phyloP scores from a whole-genome alignment of 352 stramenopile genomes.

The Pythium biforme region DNA sequence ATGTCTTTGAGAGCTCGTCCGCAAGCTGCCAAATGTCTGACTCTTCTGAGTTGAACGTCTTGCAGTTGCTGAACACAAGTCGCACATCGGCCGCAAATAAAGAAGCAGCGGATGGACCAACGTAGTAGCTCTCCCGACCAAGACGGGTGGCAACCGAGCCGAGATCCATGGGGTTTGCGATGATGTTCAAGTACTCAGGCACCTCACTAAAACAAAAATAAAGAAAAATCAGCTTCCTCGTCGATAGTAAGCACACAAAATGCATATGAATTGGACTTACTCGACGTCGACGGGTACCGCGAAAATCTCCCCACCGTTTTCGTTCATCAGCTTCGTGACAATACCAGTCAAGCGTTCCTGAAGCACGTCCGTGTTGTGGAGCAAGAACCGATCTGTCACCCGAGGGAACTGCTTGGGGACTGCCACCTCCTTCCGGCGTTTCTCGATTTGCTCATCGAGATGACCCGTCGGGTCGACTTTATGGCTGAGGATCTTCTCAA shows the following conservation, averaged over 20 bases:
- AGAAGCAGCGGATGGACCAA: conserved; percentile 61
- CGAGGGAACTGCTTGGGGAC: conserved; percentile 61
- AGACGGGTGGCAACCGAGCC: conserved; percentile 72
- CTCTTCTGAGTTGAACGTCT: conserved; percentile 76
- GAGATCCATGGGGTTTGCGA: conserved; percentile 88
- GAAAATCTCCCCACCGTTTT: conserved; percentile 84
- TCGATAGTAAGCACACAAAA: neutral
- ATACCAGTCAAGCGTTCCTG: conserved; percentile 76
- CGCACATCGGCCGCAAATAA: conserved; percentile 85
- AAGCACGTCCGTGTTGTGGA: conserved; percentile 68
- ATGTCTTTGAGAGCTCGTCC: conserved; percentile 63
- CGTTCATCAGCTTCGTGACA: conserved; percentile 77
- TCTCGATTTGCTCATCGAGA: conserved; percentile 84
- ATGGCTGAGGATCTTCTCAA: conserved; percentile 88
- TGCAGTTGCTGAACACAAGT: conserved; percentile 87
- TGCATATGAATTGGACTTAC: conserved; percentile 29
- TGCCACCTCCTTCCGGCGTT: conserved; percentile 48
- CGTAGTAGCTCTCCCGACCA: conserved; percentile 79
- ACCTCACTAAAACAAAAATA: conserved; percentile 39
- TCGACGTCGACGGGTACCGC: conserved; percentile 74
- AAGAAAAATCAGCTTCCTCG: neutral
- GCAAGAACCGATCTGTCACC: conserved; percentile 80
- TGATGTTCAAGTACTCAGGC: conserved; percentile 84
- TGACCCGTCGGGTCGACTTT: conserved; percentile 79
- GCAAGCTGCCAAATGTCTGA: conserved; percentile 83